Conservation (phyloP, 73 alveolate species). For the Symbiodinium natans region DNA sequence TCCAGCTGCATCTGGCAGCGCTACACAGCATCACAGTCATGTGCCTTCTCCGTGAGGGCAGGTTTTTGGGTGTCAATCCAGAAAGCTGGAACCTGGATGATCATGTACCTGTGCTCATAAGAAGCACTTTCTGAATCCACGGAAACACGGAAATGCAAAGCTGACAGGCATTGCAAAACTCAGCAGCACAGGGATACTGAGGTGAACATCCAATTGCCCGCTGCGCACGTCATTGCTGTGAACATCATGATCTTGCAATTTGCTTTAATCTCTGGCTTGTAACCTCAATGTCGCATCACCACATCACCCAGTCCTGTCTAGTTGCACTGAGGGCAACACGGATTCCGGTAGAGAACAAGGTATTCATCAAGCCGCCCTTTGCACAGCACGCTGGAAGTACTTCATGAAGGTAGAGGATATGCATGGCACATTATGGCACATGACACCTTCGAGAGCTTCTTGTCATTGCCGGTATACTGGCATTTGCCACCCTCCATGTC, state of each 20-base stretch:
- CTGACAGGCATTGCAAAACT: too few species aligned
- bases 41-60: conserved; percentile 5
- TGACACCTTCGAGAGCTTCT: conserved; percentile 28
- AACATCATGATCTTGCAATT: conserved; percentile 87
- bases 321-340: neutral
- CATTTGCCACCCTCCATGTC: conserved; percentile 12
- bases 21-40: neutral
- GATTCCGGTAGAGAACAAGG: conserved; percentile 25
- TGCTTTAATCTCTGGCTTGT: conserved; percentile 45
- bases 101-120: conserved; percentile 13
- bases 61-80: conserved; percentile 52
- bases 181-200: too few species aligned
- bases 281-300: neutral
- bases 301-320: neutral
- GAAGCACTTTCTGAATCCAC: too few species aligned
- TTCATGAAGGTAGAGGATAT: too few species aligned
- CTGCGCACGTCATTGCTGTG: conserved; percentile 46
- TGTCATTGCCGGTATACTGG: neutral
- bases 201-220: too few species aligned
- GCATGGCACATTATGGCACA: neutral
- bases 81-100: conserved; percentile 55
- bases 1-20: neutral
- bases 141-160: neutral
- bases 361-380: conserved; percentile 33
- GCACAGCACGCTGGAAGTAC: neutral